Conservation (phyloP, 176 grass and related monocot species). For the Chrysopogon serrulatus region DNA sequence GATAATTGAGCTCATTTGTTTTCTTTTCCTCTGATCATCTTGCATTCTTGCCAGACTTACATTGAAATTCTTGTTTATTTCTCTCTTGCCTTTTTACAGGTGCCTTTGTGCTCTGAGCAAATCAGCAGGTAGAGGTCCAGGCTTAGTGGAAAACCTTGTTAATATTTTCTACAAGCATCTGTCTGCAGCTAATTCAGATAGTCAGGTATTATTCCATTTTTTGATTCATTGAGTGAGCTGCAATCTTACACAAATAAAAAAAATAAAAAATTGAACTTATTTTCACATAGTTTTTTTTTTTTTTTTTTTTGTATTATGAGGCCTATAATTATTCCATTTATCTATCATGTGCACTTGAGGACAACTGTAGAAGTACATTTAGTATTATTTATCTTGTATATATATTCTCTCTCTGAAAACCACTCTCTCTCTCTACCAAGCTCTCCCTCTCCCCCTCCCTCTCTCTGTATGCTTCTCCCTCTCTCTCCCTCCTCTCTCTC, state of each 20-base stretch:
- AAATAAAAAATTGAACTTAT: constrained; percentile 29
- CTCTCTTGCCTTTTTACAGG: constrained; percentile 33
- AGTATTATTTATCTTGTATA: constrained; percentile 2
- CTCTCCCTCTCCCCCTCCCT: too few relatives aligned
- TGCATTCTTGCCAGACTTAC: constrained; percentile 1
- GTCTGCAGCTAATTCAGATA: constrained; percentile 62
- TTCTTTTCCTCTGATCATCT: neutral
- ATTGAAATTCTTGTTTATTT: constrained; percentile 26
- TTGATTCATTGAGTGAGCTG: constrained; percentile 12
- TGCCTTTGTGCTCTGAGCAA: constrained; percentile 89
- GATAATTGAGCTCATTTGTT: neutral
- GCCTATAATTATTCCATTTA: neutral
- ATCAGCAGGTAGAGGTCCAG: constrained; percentile 70
- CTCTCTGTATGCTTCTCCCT: too few relatives aligned
- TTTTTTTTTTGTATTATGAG: constrained; percentile 26
- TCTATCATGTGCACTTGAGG: constrained; percentile 1
- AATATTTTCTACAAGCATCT: constrained; percentile 93
- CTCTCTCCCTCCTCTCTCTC: too few relatives aligned
- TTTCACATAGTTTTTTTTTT: neutral
- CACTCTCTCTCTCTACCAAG: neutral
- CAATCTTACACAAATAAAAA: constrained; percentile 22
- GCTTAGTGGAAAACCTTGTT: constrained; percentile 67
- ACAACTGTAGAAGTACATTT: constrained; percentile 10
- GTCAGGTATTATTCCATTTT: constrained; percentile 54
- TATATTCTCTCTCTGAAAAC: constrained; percentile 12